Evolutionary conservation across 2,329 filamentous ascomycete genomes (phyloP), one percentile per base, ranked within the genome.

Genomic region (Fusarium verticillioides): DNA sequence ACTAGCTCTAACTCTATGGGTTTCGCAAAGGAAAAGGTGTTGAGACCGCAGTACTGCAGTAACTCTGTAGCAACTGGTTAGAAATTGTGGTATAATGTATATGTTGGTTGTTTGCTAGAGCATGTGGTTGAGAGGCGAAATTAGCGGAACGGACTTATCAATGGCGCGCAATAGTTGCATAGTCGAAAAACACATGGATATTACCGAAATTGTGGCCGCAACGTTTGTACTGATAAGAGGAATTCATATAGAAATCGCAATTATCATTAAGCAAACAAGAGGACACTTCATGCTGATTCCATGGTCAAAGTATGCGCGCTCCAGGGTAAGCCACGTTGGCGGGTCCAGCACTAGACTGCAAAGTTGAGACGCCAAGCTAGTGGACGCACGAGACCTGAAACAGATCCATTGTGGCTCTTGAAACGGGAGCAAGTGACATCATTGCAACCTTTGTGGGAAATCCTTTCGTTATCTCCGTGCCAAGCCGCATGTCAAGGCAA

Each of bases 151-250:
- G 34, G 34, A 18, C 16, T 19, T 6, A 18, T 2, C 15, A 36
- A 7, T 36, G 8, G 16, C 36, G 2, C 10, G 16, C 36, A 1
- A 37, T 37, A 10, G 1, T 9, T 37, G 23, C 23, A 23, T 4
- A 23, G 23, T 23, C 23, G 23, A 23, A 23, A 23, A 23, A 23
- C 23, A 23, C 23, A 23, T 23, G 23, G 23, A 23, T 23, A 23
- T 23, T 4, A 23, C 23, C 23, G 23, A n/a, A 30, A 47, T 19
- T 8, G 6, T 21, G 26, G 7, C 9, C 4, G 6, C 0, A 4
- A 6, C 3, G 10, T 11, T 7, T 16, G 10, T 1, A 4, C 7
- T 18, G 3, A 9, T 18, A 4, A n/a, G 6, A 1, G 4, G 7
- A 49, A 2, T 4, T 18, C 8, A 12, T 8, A 12, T 12, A n/a